Conservation (phyloP, 2,329 filamentous ascomycete genomes). For the Pseudomassariella vexata region DNA sequence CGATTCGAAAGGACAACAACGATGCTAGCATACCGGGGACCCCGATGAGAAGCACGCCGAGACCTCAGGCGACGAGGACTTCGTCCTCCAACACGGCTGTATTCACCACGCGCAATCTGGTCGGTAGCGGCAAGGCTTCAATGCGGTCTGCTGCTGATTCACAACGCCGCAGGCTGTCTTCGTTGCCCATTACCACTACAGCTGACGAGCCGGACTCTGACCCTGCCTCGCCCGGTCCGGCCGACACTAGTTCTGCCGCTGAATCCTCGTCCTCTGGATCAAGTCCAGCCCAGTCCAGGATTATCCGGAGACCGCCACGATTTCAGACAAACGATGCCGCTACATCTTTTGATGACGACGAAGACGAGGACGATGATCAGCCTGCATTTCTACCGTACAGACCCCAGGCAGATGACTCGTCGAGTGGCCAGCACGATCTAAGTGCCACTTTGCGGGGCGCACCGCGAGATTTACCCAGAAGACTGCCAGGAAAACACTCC, state of each 20-base stretch:
- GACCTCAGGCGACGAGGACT: slow-evolving; percentile 40
- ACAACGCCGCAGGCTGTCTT: slow-evolving; percentile 38
- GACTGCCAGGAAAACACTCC: slow-evolving; percentile 21
- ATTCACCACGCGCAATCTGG: slow-evolving; percentile 26
- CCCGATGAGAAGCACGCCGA: slow-evolving; percentile 34
- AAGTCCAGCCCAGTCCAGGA: slow-evolving; percentile 51
- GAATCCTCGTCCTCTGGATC: slow-evolving; percentile 32
- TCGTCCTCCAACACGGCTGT: slow-evolving; percentile 40
- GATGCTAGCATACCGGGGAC: slow-evolving; percentile 39
- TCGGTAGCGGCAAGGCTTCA: slow-evolving; percentile 25
- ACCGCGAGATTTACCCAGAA: slow-evolving; percentile 26
- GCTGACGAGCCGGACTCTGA: slow-evolving; percentile 29
- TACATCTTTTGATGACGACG: slow-evolving; percentile 37
- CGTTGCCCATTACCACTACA: slow-evolving; percentile 32
- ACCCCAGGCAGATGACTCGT: slow-evolving; percentile 17
- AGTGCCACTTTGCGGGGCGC: slow-evolving; percentile 48
- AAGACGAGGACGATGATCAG: slow-evolving; percentile 52
- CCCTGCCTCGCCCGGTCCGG: slow-evolving; percentile 35
- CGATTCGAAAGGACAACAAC: slow-evolving; percentile 51
- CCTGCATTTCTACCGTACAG: slow-evolving; percentile 50
- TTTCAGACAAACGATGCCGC: slow-evolving; percentile 34
- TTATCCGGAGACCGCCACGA: slow-evolving; percentile 53
- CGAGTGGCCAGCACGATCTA: slow-evolving; percentile 34
- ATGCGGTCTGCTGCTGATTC: slow-evolving; percentile 17
- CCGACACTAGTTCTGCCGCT: slow-evolving; percentile 29